Evolutionary conservation across 2,329 filamentous ascomycete species (phyloP).

Genomic region (Talaromyces sp.): DNA sequence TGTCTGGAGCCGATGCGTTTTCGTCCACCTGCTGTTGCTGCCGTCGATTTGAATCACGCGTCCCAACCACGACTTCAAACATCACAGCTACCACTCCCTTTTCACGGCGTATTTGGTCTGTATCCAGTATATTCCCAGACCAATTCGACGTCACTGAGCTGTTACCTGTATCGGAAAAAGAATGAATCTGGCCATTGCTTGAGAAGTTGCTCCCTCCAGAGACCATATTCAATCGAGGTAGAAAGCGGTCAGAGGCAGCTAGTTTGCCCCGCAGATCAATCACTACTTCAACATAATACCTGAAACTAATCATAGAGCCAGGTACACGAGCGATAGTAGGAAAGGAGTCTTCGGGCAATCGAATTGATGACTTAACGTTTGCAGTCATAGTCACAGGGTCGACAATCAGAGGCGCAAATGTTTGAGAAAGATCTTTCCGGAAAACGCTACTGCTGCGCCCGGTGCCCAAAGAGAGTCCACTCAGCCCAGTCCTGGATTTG

Average conservation of each 20-base stretch:
- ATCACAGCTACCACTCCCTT: conserved; percentile 85
- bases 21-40: conserved; percentile 39
- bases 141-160: conserved; percentile 36
- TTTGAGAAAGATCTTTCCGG: conserved; percentile 87
- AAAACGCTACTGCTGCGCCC: conserved; percentile 87
- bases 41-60: conserved; percentile 63
- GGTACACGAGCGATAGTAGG: conserved; percentile 87
- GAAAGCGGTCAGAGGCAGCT: conserved; percentile 63
- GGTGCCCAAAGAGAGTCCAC: conserved; percentile 78
- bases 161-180: conserved; percentile 25
- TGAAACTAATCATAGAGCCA: conserved; percentile 90
- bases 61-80: conserved; percentile 84
- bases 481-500: conserved; percentile 77
- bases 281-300: conserved; percentile 87
- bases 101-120: conserved; percentile 75
- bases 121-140: conserved; percentile 70
- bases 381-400: conserved; percentile 73
- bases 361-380: conserved; percentile 73
- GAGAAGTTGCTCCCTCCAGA: conserved; percentile 39
- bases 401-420: conserved; percentile 80
- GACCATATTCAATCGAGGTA: conserved; percentile 51
- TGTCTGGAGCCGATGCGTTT: conserved; percentile 20
- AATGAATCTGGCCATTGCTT: conserved; percentile 32
- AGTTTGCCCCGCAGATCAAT: conserved; percentile 87
- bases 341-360: conserved; percentile 84